Conservation (phyloP, 257 asterid genomes). For the Forsythia viridissima region DNA sequence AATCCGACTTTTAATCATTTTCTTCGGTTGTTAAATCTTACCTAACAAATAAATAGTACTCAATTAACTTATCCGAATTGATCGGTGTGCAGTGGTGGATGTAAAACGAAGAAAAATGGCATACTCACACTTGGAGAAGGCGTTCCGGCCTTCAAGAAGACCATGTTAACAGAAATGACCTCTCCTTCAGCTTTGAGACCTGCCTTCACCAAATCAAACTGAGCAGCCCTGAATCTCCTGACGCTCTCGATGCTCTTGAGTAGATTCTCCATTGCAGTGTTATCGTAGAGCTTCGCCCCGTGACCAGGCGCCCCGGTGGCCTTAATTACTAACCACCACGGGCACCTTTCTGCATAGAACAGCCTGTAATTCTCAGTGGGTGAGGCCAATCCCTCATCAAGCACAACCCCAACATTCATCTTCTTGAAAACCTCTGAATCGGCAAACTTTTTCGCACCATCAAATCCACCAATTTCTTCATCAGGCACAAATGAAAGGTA, state of each 20-base stretch:
- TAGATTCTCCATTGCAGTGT: constrained; percentile 92
- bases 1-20: background rate
- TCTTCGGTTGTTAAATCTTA: background rate
- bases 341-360: constrained; percentile 83
- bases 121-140: constrained; percentile 79
- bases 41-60: background rate
- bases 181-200: constrained; percentile 86
- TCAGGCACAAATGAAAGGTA: constrained; percentile 92
- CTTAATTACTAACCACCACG: constrained; percentile 87
- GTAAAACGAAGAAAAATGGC: background rate
- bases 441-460: constrained; percentile 80
- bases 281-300: constrained; percentile 91
- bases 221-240: constrained; percentile 78
- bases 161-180: constrained; percentile 88
- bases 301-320: constrained; percentile 94
- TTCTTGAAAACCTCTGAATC: constrained; percentile 60
- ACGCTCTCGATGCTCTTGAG: constrained; percentile 81
- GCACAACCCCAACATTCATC: constrained; percentile 85
- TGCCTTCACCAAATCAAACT: constrained; percentile 83
- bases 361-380: constrained; percentile 64
- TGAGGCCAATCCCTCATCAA: constrained; percentile 91
- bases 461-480: constrained; percentile 95
- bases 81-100: background rate
- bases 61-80: background rate
- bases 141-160: constrained; percentile 87